A percentile compares a stretch with the other conserved stretches of the same genome.
Evolutionary conservation across 768 basidiomycete genomes (phyloP).

Genomic region (Lactarius quietus): DNA sequence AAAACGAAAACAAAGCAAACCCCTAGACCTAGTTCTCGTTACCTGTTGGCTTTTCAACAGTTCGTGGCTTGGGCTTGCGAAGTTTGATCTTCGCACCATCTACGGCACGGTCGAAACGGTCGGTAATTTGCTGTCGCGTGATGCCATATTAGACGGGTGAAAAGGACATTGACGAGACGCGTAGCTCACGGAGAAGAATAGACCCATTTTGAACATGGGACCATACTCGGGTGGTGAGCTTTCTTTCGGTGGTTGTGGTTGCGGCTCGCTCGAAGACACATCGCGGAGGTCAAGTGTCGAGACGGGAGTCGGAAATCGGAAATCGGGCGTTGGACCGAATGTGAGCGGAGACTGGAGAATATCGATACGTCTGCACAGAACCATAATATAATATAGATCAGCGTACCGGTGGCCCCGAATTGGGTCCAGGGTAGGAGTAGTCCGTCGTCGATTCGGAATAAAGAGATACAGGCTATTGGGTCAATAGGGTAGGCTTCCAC

Average conservation of each 20-base stretch:
- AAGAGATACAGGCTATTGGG: conserved; percentile 9
- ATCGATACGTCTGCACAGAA: not conserved
- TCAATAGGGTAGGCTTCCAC: not conserved
- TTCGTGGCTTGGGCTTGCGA: conserved; percentile 7
- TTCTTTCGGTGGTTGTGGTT: not conserved
- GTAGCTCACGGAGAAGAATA: not conserved
- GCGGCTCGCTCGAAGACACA: not conserved
- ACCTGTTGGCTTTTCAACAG: not conserved
- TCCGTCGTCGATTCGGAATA: conserved; percentile 8
- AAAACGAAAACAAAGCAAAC: not conserved
- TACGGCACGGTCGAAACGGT: conserved; percentile 2
- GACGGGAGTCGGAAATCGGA: not conserved
- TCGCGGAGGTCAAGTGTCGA: not conserved
- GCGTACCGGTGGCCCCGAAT: conserved; percentile 5
- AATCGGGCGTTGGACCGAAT: not conserved
- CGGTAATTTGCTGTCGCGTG: conserved; percentile 4
- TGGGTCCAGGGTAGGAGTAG: not conserved
- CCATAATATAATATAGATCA: not conserved
- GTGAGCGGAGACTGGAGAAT: conserved; percentile 14
- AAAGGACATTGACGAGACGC: not conserved
- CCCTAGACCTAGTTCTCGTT: not conserved
- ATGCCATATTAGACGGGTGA: not conserved
- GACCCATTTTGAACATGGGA: conserved; percentile 3
- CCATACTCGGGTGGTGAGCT: not conserved
- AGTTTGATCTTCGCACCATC: conserved; percentile 15